Evolutionary conservation across 2,329 filamentous ascomycete species (phyloP).

Genomic region (Alternaria postmessia): DNA sequence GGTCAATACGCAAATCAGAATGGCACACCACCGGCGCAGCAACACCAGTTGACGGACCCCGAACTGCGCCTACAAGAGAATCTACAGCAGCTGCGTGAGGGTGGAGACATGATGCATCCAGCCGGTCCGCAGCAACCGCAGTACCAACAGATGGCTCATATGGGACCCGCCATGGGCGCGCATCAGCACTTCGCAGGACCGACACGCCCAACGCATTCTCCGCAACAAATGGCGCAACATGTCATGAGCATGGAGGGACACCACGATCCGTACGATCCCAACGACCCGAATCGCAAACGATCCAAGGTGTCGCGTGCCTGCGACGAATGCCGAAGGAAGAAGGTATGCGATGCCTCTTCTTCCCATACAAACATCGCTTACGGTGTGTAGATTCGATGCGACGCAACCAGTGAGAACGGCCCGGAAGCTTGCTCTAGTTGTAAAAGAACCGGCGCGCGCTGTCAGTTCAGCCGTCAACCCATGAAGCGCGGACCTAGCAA

Average conservation of each 20-base stretch:
- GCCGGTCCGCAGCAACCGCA: conserved; percentile 38
- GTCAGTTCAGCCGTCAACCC: conserved; percentile 52
- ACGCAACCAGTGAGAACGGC: conserved; percentile 52
- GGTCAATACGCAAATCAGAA: conserved; percentile 49
- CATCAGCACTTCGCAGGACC: conserved; percentile 49
- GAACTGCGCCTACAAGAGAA: conserved; percentile 47
- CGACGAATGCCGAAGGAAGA: conserved; percentile 53
- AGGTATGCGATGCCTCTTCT: conserved; percentile 36
- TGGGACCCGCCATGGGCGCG: conserved; percentile 38
- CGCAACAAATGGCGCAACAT: conserved; percentile 51
- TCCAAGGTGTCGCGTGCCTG: conserved; percentile 54
- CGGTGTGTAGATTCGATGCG: conserved; percentile 48
- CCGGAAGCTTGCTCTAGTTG: conserved; percentile 53
- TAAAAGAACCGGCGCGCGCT: conserved; percentile 51
- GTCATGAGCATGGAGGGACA: conserved; percentile 50
- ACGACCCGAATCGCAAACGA: conserved; percentile 48
- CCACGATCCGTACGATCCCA: conserved; percentile 45
- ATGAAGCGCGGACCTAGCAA: conserved; percentile 55
- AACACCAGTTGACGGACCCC: conserved; percentile 42
- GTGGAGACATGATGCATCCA: conserved; percentile 43
- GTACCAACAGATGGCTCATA: conserved; percentile 37
- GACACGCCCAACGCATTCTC: conserved; percentile 47
- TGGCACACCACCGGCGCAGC: conserved; percentile 45
- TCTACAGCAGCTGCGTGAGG: conserved; percentile 45
- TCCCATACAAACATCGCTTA: conserved; percentile 22